These are phyloP conservation scores for Vaccinium myrtillus DNA, from an alignment of 148 eudicot species.

Conservation along the genomic window DNA sequence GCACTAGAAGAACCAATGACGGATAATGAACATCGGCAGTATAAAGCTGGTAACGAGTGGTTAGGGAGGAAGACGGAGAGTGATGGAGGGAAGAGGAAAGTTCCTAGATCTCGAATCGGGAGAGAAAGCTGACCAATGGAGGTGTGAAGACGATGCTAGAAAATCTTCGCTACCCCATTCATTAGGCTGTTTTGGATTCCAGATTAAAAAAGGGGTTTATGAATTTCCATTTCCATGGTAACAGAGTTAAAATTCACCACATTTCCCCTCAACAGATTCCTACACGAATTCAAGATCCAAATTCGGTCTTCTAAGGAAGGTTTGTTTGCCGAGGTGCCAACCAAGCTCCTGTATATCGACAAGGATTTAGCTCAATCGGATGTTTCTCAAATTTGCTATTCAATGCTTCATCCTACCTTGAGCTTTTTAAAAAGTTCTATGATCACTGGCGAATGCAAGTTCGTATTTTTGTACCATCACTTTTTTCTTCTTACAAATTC, in stretches of 20 bases:
- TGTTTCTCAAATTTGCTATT: neutral
- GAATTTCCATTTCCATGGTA: neutral
- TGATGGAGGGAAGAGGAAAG: too few relatives aligned
- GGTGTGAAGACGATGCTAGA: too few relatives aligned
- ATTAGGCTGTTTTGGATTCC: neutral
- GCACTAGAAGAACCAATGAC: too few relatives aligned
- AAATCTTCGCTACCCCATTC: neutral
- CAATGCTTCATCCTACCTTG: neutral
- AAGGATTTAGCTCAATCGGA: neutral
- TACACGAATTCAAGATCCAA: neutral
- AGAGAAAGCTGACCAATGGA: too few relatives aligned
- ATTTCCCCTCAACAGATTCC: neutral
- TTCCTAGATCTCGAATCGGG: too few relatives aligned
- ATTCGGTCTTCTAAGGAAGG: neutral
- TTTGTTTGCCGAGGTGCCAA: neutral
- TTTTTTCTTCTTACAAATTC: neutral
- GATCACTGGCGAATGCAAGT: neutral
- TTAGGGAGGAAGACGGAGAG: too few relatives aligned
- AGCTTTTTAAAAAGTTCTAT: neutral
- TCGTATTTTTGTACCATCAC: neutral
- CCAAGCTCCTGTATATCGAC: neutral
- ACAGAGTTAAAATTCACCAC: neutral
- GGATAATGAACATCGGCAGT: too few relatives aligned
- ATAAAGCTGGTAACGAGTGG: too few relatives aligned
- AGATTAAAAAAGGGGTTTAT: neutral